Base-by-base conservation (phyloP, 2,329 filamentous ascomycete species). In the Scedosporium boydii region DNA sequence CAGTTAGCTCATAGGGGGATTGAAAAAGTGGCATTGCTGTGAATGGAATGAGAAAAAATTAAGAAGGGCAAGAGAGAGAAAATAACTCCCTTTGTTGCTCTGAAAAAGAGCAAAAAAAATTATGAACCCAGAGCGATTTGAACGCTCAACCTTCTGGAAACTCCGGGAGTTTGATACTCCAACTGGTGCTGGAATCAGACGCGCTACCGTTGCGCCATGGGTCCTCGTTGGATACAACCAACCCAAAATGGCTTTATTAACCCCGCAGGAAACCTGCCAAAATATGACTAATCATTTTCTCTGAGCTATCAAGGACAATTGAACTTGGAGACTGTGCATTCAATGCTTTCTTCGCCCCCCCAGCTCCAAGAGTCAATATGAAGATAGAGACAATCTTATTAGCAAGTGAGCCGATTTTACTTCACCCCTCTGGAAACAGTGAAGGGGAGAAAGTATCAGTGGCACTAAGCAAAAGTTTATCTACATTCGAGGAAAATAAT, bases 151-250 rank as follows among this genome's bases (percentile, higher is more conserved):
- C 59, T 60, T 60, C 59, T 60, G 59, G 59, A 60, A 16, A 14
- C 23, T 60, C 59, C 57, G 23, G 23, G 23, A 29, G 23, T 55
- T 14, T 23, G 12, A 56, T 42, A 34, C 16, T 56, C 46, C 26
- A 44, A 26, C 29, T 44, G n/a, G 6, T 56, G 34, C 59, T 61
- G 59, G 59, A 61, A 61, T 61, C 59, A 61, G 59, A 61, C 34
- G 48, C 59, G 59, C 59, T 61, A 61, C 59, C 59, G 48, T 60
- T 60, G 58, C 58, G 58, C 58, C 58, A 60, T 60, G 58, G 58
- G 58, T 60, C 58, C 58, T 60, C 26, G 29, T 21, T 26, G 18
- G 3, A 59, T 34, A 23, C 6, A 7, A 6, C 16, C 18, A 4
- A 10, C 18, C 57, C 2, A 41, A 59, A 42, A n/a, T 41, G 29